A percentile compares a stretch with the other conserved stretches of the same genome.
Conservation (phyloP, 2,329 filamentous ascomycete genomes). For the Lecanoromycetidae sp. region DNA sequence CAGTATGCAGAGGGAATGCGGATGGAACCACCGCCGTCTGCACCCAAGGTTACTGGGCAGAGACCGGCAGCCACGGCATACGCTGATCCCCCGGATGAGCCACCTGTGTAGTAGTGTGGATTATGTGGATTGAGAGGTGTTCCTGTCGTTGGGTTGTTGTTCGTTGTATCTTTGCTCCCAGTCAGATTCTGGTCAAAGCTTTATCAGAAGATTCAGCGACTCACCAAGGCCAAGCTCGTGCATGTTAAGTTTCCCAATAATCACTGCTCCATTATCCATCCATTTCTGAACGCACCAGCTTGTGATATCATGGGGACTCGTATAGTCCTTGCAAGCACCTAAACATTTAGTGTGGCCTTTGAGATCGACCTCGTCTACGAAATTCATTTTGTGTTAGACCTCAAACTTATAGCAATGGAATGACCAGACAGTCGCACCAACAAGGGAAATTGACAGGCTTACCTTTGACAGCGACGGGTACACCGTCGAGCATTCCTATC, state of each 20-base stretch:
- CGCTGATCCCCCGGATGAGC: constrained; percentile 65
- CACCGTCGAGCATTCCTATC: constrained; percentile 62
- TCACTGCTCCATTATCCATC: constrained; percentile 60
- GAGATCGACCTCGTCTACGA: constrained; percentile 55
- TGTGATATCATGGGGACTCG: constrained; percentile 38
- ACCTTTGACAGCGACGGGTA: constrained; percentile 66
- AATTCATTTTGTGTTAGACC: neutral
- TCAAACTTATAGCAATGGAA: neutral
- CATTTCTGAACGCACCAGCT: constrained; percentile 60
- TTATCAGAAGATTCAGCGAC: too few relatives aligned
- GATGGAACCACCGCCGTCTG: constrained; percentile 64
- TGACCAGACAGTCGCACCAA: neutral
- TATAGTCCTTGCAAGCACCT: constrained; percentile 51
- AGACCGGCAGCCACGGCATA: constrained; percentile 60
- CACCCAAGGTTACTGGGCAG: constrained; percentile 54
- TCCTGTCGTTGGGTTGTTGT: constrained; percentile 64
- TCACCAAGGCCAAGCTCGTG: constrained; percentile 62
- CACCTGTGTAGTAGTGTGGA: constrained; percentile 63
- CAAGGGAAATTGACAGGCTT: neutral
- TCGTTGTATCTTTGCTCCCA: constrained; percentile 52
- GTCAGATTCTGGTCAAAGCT: neutral
- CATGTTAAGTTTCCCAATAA: constrained; percentile 68
- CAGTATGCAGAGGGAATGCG: constrained; percentile 65
- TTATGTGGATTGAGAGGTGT: constrained; percentile 72
- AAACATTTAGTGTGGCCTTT: constrained; percentile 56